Conservation (phyloP, 2,329 filamentous ascomycete genomes). For the Fusarium bulbicola region DNA sequence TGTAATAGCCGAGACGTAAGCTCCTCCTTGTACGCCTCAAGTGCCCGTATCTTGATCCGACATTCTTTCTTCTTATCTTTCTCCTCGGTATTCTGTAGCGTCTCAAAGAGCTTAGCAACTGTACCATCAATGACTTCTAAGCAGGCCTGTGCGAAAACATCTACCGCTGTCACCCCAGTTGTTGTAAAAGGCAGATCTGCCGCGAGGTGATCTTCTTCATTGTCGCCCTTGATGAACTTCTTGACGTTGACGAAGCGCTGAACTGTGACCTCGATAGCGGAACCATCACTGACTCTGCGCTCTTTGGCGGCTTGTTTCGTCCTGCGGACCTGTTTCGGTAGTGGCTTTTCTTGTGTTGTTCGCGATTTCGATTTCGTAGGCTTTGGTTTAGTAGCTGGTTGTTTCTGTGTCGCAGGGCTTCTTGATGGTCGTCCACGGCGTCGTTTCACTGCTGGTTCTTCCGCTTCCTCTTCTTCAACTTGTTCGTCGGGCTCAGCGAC, state of each 20-base stretch:
- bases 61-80: constrained; percentile 61
- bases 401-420: constrained; percentile 56
- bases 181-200: constrained; percentile 63
- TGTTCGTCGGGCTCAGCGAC: constrained; percentile 53
- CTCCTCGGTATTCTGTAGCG: constrained; percentile 51
- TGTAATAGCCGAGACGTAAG: constrained; percentile 64
- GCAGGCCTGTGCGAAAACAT: constrained; percentile 69
- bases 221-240: constrained; percentile 50
- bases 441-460: constrained; percentile 50
- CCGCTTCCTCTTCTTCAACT: constrained; percentile 21
- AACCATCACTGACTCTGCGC: constrained; percentile 36
- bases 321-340: constrained; percentile 32
- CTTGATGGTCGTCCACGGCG: constrained; percentile 48
- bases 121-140: constrained; percentile 66
- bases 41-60: constrained; percentile 62
- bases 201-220: constrained; percentile 56
- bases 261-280: constrained; percentile 63
- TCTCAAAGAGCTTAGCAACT: constrained; percentile 58
- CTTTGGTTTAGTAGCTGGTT: constrained; percentile 43
- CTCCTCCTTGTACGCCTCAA: constrained; percentile 68
- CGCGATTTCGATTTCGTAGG: constrained; percentile 25
- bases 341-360: constrained; percentile 33
- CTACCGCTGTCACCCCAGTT: constrained; percentile 68
- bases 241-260: constrained; percentile 66
- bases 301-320: constrained; percentile 35